These are phyloP conservation scores for Candida vaughaniae DNA, from an alignment of 805 yeast genomes.

Conservation along the genomic window DNA sequence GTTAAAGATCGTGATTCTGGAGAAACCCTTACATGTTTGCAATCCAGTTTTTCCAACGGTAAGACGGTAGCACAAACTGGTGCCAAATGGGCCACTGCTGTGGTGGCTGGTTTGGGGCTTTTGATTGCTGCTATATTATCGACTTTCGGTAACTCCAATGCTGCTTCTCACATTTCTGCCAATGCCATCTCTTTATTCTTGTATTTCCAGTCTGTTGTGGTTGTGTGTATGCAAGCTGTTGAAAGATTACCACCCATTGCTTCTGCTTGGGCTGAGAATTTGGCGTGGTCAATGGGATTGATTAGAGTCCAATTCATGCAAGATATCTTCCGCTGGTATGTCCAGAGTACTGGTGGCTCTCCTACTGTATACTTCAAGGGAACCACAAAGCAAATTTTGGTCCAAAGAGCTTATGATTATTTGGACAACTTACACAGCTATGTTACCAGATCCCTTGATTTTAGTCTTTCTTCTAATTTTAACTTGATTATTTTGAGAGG, in stretches of 20 bases:
- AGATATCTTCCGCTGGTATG: conserved; percentile 77
- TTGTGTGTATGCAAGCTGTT: conserved; percentile 81
- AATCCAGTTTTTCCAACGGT: conserved; percentile 71
- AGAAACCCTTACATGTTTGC: conserved; percentile 66
- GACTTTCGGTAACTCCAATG: conserved; percentile 81
- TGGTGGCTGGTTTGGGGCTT: conserved; percentile 84
- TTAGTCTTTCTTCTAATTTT: conserved; percentile 48
- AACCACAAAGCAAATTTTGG: conserved; percentile 63
- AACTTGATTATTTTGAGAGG: conserved; percentile 78
- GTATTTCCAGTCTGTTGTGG: conserved; percentile 86
- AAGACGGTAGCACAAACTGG: conserved; percentile 78
- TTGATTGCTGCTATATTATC: conserved; percentile 79
- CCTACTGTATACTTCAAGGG: conserved; percentile 69
- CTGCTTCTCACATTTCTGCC: conserved; percentile 87
- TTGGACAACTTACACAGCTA: conserved; percentile 23
- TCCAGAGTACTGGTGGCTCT: conserved; percentile 84
- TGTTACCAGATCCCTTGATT: conserved; percentile 29
- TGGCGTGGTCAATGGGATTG: conserved; percentile 94
- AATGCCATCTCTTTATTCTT: conserved; percentile 79
- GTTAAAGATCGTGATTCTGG: conserved; percentile 42
- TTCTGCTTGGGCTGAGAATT: conserved; percentile 85
- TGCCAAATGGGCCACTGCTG: conserved; percentile 93
- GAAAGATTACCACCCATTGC: conserved; percentile 91
- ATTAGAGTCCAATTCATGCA: conserved; percentile 82
- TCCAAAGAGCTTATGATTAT: conserved; percentile 59